Percentiles rank a stretch among this genome's conserved stretches.
phyloP scores from a whole-genome alignment of 2,329 filamentous ascomycete species.

The Cytospora piceae region DNA sequence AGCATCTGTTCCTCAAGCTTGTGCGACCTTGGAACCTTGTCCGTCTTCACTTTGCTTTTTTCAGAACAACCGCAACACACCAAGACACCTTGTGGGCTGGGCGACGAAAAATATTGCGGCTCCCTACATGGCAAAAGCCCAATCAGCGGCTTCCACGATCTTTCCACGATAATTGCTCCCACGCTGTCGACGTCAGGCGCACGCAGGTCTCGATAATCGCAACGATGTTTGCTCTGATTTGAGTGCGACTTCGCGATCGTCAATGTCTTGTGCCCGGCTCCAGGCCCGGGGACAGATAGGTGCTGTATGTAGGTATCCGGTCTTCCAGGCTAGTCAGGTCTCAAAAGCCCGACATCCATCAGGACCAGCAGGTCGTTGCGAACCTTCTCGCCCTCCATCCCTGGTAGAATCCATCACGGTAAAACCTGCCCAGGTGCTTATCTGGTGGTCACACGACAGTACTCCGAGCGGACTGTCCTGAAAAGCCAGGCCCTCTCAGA shows the following conservation, averaged over 20 bases:
- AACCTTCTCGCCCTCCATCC: not conserved
- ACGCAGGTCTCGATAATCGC: not conserved
- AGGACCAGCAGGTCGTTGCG: conserved; percentile 1
- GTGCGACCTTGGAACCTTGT: not conserved
- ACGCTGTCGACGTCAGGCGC: not conserved
- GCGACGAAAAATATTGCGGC: conserved; percentile 7
- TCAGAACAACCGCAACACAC: not conserved
- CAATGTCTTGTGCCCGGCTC: not conserved
- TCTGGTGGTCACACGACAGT: too few species aligned
- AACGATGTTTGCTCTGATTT: not conserved
- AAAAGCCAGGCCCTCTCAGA: too few species aligned
- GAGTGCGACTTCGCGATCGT: not conserved
- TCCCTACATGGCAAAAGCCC: conserved; percentile 9
- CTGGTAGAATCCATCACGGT: too few species aligned
- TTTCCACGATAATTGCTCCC: conserved; percentile 1
- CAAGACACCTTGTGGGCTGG: not conserved
- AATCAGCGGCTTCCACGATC: not conserved
- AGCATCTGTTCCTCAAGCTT: not conserved
- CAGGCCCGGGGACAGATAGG: not conserved
- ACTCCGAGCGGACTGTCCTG: too few species aligned
- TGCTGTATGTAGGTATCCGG: not conserved
- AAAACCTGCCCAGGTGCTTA: not conserved
- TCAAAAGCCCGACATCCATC: not conserved
- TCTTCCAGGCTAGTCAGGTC: not conserved
- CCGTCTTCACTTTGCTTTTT: too few species aligned